Conservation (phyloP, 164 flowering plant genomes). For the Paratinospora sagittata region DNA sequence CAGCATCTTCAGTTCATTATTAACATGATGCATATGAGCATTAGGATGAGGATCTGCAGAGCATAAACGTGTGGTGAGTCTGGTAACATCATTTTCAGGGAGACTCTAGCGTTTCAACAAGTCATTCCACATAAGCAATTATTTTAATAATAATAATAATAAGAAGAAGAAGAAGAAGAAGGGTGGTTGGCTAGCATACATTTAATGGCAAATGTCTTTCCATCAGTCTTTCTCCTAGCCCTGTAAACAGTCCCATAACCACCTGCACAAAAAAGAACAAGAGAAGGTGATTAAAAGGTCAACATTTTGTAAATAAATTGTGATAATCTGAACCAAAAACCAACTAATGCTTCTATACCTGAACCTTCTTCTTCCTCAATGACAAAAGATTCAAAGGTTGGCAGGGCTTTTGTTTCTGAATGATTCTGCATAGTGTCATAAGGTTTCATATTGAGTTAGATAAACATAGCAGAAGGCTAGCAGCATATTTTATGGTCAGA, state of each 20-base stretch:
- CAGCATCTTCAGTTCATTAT: slow-evolving; percentile 71
- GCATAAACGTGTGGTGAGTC: background rate
- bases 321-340: background rate
- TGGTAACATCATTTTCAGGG: background rate
- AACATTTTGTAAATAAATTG: background rate
- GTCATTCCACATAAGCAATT: background rate
- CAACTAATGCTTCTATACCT: slow-evolving; percentile 23
- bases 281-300: background rate
- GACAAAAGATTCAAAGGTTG: slow-evolving; percentile 47
- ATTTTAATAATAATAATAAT: background rate
- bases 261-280: slow-evolving; percentile 33
- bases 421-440: slow-evolving; percentile 33
- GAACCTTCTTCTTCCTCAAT: slow-evolving; percentile 79
- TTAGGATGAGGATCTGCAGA: slow-evolving; percentile 70
- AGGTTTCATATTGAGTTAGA: background rate
- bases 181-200: slow-evolving; percentile 23
- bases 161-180: background rate
- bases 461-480: background rate
- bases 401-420: slow-evolving; percentile 31
- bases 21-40: slow-evolving; percentile 54
- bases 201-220: slow-evolving; percentile 36
- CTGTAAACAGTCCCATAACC: slow-evolving; percentile 53
- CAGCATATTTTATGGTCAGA: background rate
- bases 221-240: slow-evolving; percentile 36
- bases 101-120: background rate